Percentiles rank a stretch among this genome's conserved stretches.
Conservation (phyloP, 1,284 basidiomycete species). For the Trichosporon sp. region DNA sequence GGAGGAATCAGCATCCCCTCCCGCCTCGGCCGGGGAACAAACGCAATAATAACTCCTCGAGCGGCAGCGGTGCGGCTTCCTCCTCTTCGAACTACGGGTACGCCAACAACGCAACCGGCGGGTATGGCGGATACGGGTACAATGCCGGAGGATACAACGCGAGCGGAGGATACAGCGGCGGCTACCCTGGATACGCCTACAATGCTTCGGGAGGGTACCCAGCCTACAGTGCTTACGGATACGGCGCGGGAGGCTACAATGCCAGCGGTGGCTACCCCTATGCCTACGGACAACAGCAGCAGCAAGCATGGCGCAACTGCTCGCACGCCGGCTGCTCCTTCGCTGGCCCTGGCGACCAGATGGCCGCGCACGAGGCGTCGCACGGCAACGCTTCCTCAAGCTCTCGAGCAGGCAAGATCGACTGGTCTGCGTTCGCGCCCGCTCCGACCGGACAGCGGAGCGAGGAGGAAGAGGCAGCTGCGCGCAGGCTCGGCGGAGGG, state of each 20-base stretch:
- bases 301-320: background rate
- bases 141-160: constrained; percentile 4
- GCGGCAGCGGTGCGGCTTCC: background rate
- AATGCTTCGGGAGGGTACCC: constrained; percentile 11
- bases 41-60: background rate
- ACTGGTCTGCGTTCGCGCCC: constrained; percentile 28
- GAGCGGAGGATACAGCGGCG: constrained; percentile 4
- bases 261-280: constrained; percentile 3
- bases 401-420: background rate
- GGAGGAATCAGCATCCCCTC: constrained; percentile 5
- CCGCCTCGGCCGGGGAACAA: background rate
- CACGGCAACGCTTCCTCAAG: constrained; percentile 65
- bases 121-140: background rate
- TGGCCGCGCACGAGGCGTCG: constrained; percentile 83
- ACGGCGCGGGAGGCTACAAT: constrained; percentile 2
- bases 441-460: constrained; percentile 52
- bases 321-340: constrained; percentile 48
- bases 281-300: background rate
- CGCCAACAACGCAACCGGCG: background rate
- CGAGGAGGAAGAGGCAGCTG: constrained; percentile 58
- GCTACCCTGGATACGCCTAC: constrained; percentile 1
- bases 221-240: background rate
- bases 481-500: constrained; percentile 56
- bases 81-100: background rate
- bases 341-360: constrained; percentile 63